Evolutionary conservation across 1,284 basidiomycete species (phyloP), one percentile per base, ranked within the genome.

Genomic region (Ceratobasidium sp.): DNA sequence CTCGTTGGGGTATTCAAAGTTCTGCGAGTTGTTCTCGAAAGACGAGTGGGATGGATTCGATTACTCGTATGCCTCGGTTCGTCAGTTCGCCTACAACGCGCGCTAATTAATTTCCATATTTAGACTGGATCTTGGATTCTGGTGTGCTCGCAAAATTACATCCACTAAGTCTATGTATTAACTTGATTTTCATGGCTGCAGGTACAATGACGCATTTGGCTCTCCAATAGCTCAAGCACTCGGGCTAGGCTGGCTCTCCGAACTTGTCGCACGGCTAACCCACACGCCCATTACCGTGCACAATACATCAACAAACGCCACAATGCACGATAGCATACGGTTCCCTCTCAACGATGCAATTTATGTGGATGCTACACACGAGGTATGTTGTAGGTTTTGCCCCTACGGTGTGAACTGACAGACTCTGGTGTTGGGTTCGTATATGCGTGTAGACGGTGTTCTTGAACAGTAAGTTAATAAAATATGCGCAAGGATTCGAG

Each of bases 31-130:
- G 0, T 98, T 98, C 85, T 96, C 94, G 0, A 88, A 93, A 82
- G 92, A 95, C 62, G 96, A 98, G 83, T 96, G 95, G 92, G 89
- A 93, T 81, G 95, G 94, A 14, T 97, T 95, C 83, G 90, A 95
- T 83, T 97, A 96, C 79, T 87, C 91, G 90, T 93, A 81, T 79
- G 91, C 87, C 62, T 41, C 80, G n/a, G 10, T 10, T n/a, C 38
- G 54, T 64, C 33, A 23, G 14, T 54, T 30, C 50, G 67, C 18
- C 38, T 6, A 12, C 30, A 52, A 20, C 30, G 33, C 54, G 48
- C 4, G 54, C 38, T 71, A 14, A 68, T 48, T 30, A 5, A 54
- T 35, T 3, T n/a, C 6, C 18, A 12, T n/a, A 14, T 55, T 38
- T 55, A 86, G 89, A 0, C 82, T 89, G 54, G 89, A 91, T 80